Conservation (phyloP, 805 yeast species). For the Wickerhamiella galacta region DNA sequence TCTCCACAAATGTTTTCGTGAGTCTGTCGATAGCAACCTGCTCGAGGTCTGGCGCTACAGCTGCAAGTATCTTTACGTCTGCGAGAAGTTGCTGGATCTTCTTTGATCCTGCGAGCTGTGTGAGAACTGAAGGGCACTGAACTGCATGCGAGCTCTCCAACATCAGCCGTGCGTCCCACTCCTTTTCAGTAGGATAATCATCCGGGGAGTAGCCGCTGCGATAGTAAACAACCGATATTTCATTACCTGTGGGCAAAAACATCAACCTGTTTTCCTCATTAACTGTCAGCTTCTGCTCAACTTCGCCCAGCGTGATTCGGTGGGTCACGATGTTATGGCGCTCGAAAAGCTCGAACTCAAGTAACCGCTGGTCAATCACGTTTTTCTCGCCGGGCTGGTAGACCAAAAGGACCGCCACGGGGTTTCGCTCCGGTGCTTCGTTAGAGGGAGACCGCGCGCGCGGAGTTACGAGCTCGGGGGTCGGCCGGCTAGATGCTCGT, state of each 20-base stretch:
- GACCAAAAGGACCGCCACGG: constrained; percentile 35
- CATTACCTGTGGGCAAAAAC: constrained; percentile 40
- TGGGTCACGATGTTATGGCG: constrained; percentile 40
- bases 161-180: constrained; percentile 63
- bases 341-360: constrained; percentile 54
- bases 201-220: constrained; percentile 78
- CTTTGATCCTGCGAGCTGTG: constrained; percentile 86
- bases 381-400: constrained; percentile 79
- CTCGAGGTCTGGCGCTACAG: constrained; percentile 28
- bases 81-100: constrained; percentile 85
- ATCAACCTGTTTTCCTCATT: constrained; percentile 26
- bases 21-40: constrained; percentile 20
- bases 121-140: constrained; percentile 77
- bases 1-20: constrained; percentile 56
- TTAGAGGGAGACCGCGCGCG: not conserved
- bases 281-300: constrained; percentile 28
- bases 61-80: constrained; percentile 29
- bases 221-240: constrained; percentile 76
- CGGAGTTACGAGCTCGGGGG: not conserved
- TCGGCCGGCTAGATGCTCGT: not conserved
- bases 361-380: constrained; percentile 74
- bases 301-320: constrained; percentile 52
- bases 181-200: constrained; percentile 48
- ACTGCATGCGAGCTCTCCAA: constrained; percentile 68
- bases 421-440: not conserved